These are phyloP conservation scores for Psilocybe cyanescens DNA, from an alignment of 768 basidiomycete genomes.

Conservation along the genomic window DNA sequence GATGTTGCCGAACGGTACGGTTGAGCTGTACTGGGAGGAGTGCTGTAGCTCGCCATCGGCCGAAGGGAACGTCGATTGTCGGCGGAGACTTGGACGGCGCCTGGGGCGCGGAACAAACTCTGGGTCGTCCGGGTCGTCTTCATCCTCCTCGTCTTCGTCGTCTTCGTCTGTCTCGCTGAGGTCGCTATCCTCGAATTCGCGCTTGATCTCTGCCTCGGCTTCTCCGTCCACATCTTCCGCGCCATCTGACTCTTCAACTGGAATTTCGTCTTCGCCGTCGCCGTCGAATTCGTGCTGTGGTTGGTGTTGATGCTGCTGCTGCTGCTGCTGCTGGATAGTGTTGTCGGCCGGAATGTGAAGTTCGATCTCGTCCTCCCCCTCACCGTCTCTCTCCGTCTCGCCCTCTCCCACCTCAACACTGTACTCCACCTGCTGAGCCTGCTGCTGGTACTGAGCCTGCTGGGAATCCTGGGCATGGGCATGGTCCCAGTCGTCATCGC, in stretches of 20 bases:
- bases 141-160: slow-evolving; percentile 29
- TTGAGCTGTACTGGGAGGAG: slow-evolving; percentile 7
- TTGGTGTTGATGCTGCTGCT: slow-evolving; percentile 8
- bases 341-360: neutral
- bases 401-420: slow-evolving; percentile 12
- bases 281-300: slow-evolving; percentile 9
- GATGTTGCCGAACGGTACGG: slow-evolving; percentile 12
- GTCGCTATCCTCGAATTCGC: slow-evolving; percentile 14
- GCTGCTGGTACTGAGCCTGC: slow-evolving; percentile 13
- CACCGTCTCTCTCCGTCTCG: slow-evolving; percentile 17
- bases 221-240: slow-evolving; percentile 23
- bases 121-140: slow-evolving; percentile 33
- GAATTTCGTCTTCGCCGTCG: slow-evolving; percentile 17
- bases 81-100: slow-evolving; percentile 13
- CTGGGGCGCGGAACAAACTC: slow-evolving; percentile 33
- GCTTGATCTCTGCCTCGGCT: slow-evolving; percentile 11
- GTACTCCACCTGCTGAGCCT: slow-evolving; percentile 16
- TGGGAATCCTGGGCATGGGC: slow-evolving; percentile 11
- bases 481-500: slow-evolving; percentile 29
- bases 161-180: slow-evolving; percentile 29
- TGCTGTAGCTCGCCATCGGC: slow-evolving; percentile 9
- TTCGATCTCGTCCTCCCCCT: slow-evolving; percentile 3
- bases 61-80: slow-evolving; percentile 15
- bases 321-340: slow-evolving; percentile 8
- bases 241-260: slow-evolving; percentile 3